Base-by-base conservation (phyloP, 75 land plant genomes). In the Larix kaempferi region DNA sequence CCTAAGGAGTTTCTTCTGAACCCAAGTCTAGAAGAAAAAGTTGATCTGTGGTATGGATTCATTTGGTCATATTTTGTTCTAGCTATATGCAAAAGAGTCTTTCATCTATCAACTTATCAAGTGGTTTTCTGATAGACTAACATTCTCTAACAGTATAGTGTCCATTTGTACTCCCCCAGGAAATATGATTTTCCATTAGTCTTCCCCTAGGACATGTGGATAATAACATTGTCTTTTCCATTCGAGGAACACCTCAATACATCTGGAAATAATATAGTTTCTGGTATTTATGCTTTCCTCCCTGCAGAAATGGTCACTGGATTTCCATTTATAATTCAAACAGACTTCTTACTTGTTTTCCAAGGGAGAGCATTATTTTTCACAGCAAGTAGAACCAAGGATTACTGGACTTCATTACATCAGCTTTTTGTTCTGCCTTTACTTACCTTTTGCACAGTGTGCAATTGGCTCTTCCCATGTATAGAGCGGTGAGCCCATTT, bases 281-380 rank as follows among this genome's bases (percentile, higher is more conserved):
- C 84, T 41, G 85, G 84, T 23, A 78, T 91, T 6, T 91, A 82
- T 78, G 85, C 93, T 19, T 91, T 84, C 62, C 84, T 91, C 13
- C 91, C 91, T 16, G 86, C 88, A 4, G 84, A 91, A 74, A 81
- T 86, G 84, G 60, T 81, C 1, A 86, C 88, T 15, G 80, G 80
- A 33, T 86, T 91, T n/a, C 89, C 89, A 14, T 91, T 89, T 80
- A 76, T 91, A 10, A 89, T 91, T 57, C 91, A 89, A 33, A 87
- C 93, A n/a, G 93, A 91, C 74, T 91, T 91, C 41, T 8, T 91
- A 26, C 65, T 91, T 8, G 67, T 78, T 1, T 84, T 91, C 89
- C 89, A 2, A 75, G 93, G 63, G 93, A 88, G 55, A 74, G 85
- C 15, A 84, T 91, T 1, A 78, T 80, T 2, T 71, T 82, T 26